Evolutionary conservation across 1,284 basidiomycete genomes (phyloP).

Genomic region (Puccinia sorghi): DNA sequence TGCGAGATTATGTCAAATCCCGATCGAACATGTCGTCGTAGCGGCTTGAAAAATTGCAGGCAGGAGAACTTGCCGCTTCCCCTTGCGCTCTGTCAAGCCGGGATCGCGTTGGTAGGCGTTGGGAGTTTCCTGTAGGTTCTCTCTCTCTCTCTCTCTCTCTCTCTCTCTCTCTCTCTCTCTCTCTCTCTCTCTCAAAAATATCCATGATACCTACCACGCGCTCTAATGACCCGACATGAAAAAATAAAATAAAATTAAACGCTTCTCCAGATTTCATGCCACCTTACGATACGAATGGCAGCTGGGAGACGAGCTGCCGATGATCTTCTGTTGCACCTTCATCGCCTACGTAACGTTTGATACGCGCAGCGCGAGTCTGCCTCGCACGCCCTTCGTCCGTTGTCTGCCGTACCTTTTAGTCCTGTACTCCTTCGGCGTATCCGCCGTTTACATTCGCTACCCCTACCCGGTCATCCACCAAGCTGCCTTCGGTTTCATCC

Average conservation of each 20-base stretch:
- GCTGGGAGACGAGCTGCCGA: conserved; percentile 57
- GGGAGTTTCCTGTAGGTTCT: conserved; percentile 41
- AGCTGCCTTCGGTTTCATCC: conserved; percentile 61
- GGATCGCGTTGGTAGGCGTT: conserved; percentile 30
- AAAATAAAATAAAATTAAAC: too few species aligned
- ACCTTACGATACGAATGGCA: conserved; percentile 57
- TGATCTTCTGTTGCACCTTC: conserved; percentile 56
- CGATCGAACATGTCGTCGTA: background rate
- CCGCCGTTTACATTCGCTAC: conserved; percentile 56
- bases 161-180: background rate
- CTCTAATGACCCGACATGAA: too few species aligned
- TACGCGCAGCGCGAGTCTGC: conserved; percentile 50
- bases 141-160: background rate
- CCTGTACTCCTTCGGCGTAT: conserved; percentile 51
- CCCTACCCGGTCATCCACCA: conserved; percentile 64
- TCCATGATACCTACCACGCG: too few species aligned
- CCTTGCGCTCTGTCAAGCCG: conserved; percentile 35
- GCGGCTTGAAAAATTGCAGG: conserved; percentile 33
- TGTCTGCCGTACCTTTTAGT: conserved; percentile 51
- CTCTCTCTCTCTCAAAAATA: background rate
- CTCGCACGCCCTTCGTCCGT: conserved; percentile 44
- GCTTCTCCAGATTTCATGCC: conserved; percentile 54
- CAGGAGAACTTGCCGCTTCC: conserved; percentile 30
- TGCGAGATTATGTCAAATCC: background rate
- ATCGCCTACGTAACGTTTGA: conserved; percentile 56